Conservation (phyloP, 106 monocot species). For the Xerophyta viscosa region DNA sequence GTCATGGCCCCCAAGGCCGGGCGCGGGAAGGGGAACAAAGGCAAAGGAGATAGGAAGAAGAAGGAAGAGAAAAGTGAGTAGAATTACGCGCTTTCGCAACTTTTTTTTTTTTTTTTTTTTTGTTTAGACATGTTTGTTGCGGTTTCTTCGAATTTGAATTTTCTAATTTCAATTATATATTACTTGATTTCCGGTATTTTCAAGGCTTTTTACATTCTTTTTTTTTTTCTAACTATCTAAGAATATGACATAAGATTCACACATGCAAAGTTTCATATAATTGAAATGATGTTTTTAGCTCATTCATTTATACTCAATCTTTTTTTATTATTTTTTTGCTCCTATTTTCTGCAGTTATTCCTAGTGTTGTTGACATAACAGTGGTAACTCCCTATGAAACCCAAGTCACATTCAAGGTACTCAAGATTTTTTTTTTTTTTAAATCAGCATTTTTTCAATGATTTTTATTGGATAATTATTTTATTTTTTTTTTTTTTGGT, state of each 20-base stretch:
- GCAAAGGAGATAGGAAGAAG: conserved; percentile 73
- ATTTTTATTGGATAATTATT: conserved; percentile 2
- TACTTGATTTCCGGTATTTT: no score
- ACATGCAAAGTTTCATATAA: no score
- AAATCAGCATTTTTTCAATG: not conserved
- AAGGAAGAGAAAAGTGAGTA: conserved; percentile 79
- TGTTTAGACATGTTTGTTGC: no score
- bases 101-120: no score
- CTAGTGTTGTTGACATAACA: conserved; percentile 52
- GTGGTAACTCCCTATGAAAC: conserved; percentile 64
- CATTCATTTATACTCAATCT: not conserved
- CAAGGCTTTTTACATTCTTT: no score
- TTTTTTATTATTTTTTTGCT: not conserved
- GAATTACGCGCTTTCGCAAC: not conserved
- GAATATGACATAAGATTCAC: no score
- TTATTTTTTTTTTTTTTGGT: not conserved
- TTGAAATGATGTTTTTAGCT: not conserved
- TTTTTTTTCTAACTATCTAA: no score
- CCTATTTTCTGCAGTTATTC: conserved; percentile 65
- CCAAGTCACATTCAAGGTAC: conserved; percentile 74
- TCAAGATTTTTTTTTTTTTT: conserved; percentile 1
- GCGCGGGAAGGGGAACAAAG: conserved; percentile 42
- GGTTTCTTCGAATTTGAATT: no score
- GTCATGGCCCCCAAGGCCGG: conserved; percentile 73
- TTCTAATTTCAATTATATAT: no score